Percentiles rank a stretch among this genome's conserved stretches.
Conservation (phyloP, 352 stramenopile genomes). For the Globisporangium irregulare region DNA sequence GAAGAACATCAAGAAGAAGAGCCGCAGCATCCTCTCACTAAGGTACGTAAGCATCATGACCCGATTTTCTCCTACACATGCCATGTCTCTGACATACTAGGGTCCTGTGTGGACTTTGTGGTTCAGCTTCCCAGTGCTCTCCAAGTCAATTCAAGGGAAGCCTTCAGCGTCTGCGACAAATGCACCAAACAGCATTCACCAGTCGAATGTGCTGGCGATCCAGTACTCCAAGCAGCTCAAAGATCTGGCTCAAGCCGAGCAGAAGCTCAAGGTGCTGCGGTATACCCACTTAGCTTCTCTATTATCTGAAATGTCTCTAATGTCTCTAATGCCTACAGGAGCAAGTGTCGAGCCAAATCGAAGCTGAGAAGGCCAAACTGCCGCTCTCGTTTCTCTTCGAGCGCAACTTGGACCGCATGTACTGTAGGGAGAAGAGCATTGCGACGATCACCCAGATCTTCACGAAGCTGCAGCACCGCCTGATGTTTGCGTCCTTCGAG, state of each 20-base stretch:
- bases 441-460: conserved; percentile 62
- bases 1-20: conserved; percentile 12
- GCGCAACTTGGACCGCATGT: conserved; percentile 52
- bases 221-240: conserved; percentile 18
- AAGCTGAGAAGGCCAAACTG: conserved; percentile 49
- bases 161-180: neutral
- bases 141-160: conserved; percentile 4
- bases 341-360: conserved; percentile 38
- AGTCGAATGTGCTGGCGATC: conserved; percentile 1
- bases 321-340: conserved; percentile 16
- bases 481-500: conserved; percentile 44
- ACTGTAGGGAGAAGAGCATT: conserved; percentile 56
- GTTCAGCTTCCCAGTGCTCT: conserved; percentile 19
- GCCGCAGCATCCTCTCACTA: conserved; percentile 26
- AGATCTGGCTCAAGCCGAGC: conserved; percentile 13
- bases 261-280: conserved; percentile 20
- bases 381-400: conserved; percentile 77
- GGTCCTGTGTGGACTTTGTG: neutral
- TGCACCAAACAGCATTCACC: neutral
- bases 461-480: conserved; percentile 57
- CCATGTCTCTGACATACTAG: neutral
- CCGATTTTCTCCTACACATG: neutral
- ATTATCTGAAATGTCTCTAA: no score
- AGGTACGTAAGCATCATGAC: conserved; percentile 17
- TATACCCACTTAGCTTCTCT: neutral